Conservation (phyloP, 83 land plant species). For the Thuja plicata region DNA sequence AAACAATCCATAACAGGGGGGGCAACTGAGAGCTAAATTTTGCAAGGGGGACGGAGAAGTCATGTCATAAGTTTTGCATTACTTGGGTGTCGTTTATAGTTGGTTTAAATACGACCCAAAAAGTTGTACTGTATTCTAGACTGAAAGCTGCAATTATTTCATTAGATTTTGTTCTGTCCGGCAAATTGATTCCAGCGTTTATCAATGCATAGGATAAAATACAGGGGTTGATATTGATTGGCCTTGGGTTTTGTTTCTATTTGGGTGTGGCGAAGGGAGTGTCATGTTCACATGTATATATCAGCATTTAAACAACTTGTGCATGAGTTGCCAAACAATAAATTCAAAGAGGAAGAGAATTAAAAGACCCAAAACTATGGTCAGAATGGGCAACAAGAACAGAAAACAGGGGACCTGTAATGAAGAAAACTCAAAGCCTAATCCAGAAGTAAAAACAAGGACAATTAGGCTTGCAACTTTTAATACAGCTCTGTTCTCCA, state of each 20-base stretch:
- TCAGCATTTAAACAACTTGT: background rate
- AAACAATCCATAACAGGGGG: background rate
- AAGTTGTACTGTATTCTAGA: background rate
- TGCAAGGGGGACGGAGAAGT: background rate
- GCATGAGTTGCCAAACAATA: background rate
- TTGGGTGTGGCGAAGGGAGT: background rate
- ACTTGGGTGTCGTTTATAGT: background rate
- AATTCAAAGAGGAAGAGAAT: background rate
- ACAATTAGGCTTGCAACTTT: constrained; percentile 59
- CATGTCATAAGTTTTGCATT: background rate
- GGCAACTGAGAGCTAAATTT: background rate
- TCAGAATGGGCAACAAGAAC: constrained; percentile 6
- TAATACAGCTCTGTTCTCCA: constrained; percentile 65
- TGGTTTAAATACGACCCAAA: background rate
- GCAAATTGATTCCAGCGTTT: background rate
- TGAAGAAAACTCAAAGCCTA: background rate
- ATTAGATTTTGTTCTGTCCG: background rate
- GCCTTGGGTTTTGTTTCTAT: background rate
- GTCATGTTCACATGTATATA: constrained; percentile 2
- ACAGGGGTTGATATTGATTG: background rate
- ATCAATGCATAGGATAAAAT: background rate
- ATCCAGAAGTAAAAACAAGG: background rate
- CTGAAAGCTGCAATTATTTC: background rate
- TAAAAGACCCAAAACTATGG: background rate
- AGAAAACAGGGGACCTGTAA: background rate